Evolutionary conservation across 2,329 filamentous ascomycete species (phyloP), one percentile per base, ranked within the genome.

Genomic region (Diaporthe ampelina): DNA sequence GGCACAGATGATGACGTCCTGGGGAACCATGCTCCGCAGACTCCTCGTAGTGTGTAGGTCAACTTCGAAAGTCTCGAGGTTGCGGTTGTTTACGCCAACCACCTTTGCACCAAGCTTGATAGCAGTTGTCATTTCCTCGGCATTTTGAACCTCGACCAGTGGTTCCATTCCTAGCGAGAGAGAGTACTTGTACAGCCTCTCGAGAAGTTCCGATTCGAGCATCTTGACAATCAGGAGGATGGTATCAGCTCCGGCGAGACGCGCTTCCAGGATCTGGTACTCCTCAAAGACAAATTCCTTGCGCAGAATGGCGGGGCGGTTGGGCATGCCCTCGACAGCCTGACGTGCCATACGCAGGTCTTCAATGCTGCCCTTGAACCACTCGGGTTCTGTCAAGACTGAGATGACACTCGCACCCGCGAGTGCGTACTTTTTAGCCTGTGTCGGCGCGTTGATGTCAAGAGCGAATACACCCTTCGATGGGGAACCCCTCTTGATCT

Each of bases 241-340:
- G 0, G 96, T 98, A 83, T 99, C 96, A 10, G 97, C 97, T 77
- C 97, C 97, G 17, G 96, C 95, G 73, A 99, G 86, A 63, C 97
- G 90, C 37, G 95, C 97, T 84, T 99, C 97, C 9, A 99, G 88
- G 71, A 99, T 98, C 83, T 99, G 97, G 81, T 99, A 99, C 82
- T 98, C 95, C 59, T 98, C 95, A 80, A 98, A 99, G 54, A 99
- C 92, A 80, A 99, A 99, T 79, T 99, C 97, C 82, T 99, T 99
- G 32, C 97, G 92, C 40, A 99, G 86, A 17, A 99, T 90, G 2
- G 96, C 97, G 3, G 97, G 97, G 70, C 97, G 90, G 81, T 98
- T 97, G 1, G 94, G 93, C 92, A 99, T 95, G 17, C 94, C 93
- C 79, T 95, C 91, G n/a, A 99, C 86, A 65, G 94, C 95, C 83